These are phyloP conservation scores for Dacryopinax primogenitus DNA, from an alignment of 768 basidiomycete genomes.

Conservation along the genomic window DNA sequence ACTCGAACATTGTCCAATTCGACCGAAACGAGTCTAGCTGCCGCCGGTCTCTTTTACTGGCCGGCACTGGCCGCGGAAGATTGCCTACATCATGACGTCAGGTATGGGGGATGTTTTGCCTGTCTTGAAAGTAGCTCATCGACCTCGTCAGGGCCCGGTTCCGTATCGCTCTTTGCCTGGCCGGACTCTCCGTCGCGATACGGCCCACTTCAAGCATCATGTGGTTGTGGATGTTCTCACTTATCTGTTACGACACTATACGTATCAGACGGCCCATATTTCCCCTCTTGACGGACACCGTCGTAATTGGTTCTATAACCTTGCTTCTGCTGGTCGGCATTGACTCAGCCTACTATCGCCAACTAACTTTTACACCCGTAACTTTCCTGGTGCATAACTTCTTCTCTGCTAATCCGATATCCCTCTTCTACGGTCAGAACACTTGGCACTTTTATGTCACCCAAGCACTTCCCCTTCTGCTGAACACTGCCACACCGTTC, in stretches of 20 bases:
- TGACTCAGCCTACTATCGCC: conserved; percentile 62
- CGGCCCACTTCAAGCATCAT: conserved; percentile 82
- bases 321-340: conserved; percentile 25
- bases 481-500: conserved; percentile 61
- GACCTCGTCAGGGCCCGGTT: background rate
- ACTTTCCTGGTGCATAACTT: conserved; percentile 78
- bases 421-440: conserved; percentile 81
- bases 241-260: conserved; percentile 46
- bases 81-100: background rate
- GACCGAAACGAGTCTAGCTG: conserved; percentile 74
- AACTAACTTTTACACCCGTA: conserved; percentile 55
- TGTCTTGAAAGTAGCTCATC: background rate
- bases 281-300: background rate
- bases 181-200: conserved; percentile 64
- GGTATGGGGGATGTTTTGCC: conserved; percentile 17
- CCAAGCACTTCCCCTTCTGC: conserved; percentile 75
- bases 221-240: conserved; percentile 42
- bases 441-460: conserved; percentile 81
- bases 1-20: conserved; percentile 88
- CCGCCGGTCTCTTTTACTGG: conserved; percentile 61
- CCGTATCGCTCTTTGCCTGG: conserved; percentile 40
- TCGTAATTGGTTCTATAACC: conserved; percentile 18
- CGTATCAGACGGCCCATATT: conserved; percentile 8
- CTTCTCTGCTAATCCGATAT: conserved; percentile 45
- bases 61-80: conserved; percentile 26